These are phyloP conservation scores for Pleurotus salmoneostramineus DNA, from an alignment of 768 basidiomycete species.

Conservation along the genomic window DNA sequence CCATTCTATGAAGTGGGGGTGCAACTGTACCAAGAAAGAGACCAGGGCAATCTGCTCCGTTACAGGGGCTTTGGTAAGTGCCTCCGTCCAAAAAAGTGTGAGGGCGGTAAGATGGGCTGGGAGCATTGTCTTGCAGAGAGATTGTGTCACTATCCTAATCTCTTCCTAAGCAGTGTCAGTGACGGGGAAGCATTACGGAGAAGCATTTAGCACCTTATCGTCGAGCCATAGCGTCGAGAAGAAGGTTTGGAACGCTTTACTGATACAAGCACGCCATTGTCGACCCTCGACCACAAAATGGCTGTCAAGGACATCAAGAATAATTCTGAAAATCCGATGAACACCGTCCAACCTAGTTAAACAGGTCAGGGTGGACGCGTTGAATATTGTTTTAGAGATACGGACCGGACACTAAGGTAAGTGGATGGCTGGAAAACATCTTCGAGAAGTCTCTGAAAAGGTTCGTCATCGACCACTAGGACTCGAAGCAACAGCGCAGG, in stretches of 20 bases:
- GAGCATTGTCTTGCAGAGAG: conserved; percentile 56
- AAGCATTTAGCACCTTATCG: conserved; percentile 37
- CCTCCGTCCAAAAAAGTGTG: conserved; percentile 64
- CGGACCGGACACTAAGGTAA: conserved; percentile 52
- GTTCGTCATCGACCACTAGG: conserved; percentile 59
- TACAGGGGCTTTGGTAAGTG: conserved; percentile 50
- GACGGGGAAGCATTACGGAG: background rate
- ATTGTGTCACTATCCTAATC: conserved; percentile 53
- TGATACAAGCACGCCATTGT: conserved; percentile 64
- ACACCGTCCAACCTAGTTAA: conserved; percentile 44
- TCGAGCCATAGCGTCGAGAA: conserved; percentile 66
- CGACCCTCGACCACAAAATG: conserved; percentile 58
- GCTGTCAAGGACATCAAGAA: conserved; percentile 63
- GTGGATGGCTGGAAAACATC: conserved; percentile 29
- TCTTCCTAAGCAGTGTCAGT: conserved; percentile 49
- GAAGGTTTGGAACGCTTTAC: conserved; percentile 54
- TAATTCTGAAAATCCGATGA: conserved; percentile 56
- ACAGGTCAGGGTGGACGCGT: too few relatives aligned
- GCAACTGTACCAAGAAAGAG: conserved; percentile 63
- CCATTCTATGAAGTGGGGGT: conserved; percentile 67
- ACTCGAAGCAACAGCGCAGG: conserved; percentile 53
- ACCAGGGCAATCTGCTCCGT: conserved; percentile 54
- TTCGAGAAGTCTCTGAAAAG: conserved; percentile 50
- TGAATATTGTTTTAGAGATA: background rate
- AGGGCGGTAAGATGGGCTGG: conserved; percentile 66